Base-by-base conservation (phyloP, 192 early-diverging fungal species). In the Backusella tarrabulga region DNA sequence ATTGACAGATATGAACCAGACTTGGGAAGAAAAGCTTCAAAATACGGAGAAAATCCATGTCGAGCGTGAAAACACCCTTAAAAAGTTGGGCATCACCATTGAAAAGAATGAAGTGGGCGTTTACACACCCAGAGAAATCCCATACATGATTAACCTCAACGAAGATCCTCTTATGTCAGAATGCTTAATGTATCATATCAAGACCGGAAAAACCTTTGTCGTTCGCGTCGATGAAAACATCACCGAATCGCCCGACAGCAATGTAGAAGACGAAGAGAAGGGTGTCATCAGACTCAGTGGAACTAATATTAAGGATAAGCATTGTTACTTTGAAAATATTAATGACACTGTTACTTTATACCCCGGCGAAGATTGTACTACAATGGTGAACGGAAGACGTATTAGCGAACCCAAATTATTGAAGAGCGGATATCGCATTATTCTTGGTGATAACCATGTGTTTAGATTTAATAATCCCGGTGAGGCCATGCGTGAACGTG, bases 91-190 rank as follows among this genome's bases (percentile, higher is more conserved):
- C 34, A 94, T 96, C 41, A 79, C 86, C 5, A 83, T 96, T 1
- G 93, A 92, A 41, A 87, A 92, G 54, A 87, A 90, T 75, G 79
- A 86, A 29, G 85, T 94, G 12, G 95, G 95, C 14, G 84, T 96
- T 4, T 89, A 90, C 74, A 89, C 91, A 11, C 94, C 96, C 6
- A 91, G 92, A 67, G 89, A 89, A 38, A 87, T 91, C 40, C 95
- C 96, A 34, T 95, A 97, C 81, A 83, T 97, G 63, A 89, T 97
- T 73, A 97, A 96, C 75, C 88, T 95, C 26, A 95, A 93, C 77
- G 95, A 96, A 78, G 93, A 97, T 78, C 93, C 95, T 67, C 86
- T 93, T 17, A 92, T 94, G 92, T 92, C 92, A 19, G 95, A 97
- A 77, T 96, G 95, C 72, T 85, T 97, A 3, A 88, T 97, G n/a